Evolutionary conservation across 441 rosid genomes (phyloP), one percentile per base, ranked within the genome.

Genomic region (Adansonia grandidieri): DNA sequence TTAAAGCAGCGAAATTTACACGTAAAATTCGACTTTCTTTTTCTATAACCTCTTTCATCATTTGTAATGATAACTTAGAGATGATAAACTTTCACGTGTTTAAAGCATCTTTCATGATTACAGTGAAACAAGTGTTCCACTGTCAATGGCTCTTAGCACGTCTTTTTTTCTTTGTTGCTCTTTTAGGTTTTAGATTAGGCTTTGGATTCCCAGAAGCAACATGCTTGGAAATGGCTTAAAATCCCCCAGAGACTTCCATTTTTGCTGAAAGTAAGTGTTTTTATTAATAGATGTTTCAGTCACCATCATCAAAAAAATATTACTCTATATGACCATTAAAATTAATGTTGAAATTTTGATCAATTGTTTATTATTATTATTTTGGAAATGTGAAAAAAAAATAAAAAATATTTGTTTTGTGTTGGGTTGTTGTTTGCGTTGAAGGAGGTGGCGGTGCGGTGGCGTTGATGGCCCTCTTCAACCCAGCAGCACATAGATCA

Each of bases 51-150:
- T 44, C 42, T 72, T 63, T 63, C 65, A 53, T 76, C 9, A 13
- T 20, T 44, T 67, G 75, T n/a, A 48, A 77, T 77, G 47, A 62
- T 62, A 45, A 17, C 28, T 37, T 17, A 32, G 11, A 45, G 67
- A 56, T 56, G 66, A 40, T 8, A 44, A 32, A 77, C 11, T 68
- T 37, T 44, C 69, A 22, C 22, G 61, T 14, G 24, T 54, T 57
- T 67, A 69, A 57, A 69, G 74, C 58, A 15, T 0, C 68, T 60
- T 57, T 70, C 75, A 69, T 77, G 75, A 77, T 77, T 77, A 70
- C 17, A 47, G 37, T 51, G 17, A 17, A 32, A 58, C 50, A 69
- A 22, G 37, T 77, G 75, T 24, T 70, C 68, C 75, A 61, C 37
- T 60, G 6, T 32, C 32, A 70, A 28, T 56, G 80, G 75, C 61